A percentile compares a stretch with the other conserved stretches of the same genome.
These are phyloP conservation scores for Micractinium sp. DNA, from an alignment of 139 green algal genomes.

Conservation along the genomic window DNA sequence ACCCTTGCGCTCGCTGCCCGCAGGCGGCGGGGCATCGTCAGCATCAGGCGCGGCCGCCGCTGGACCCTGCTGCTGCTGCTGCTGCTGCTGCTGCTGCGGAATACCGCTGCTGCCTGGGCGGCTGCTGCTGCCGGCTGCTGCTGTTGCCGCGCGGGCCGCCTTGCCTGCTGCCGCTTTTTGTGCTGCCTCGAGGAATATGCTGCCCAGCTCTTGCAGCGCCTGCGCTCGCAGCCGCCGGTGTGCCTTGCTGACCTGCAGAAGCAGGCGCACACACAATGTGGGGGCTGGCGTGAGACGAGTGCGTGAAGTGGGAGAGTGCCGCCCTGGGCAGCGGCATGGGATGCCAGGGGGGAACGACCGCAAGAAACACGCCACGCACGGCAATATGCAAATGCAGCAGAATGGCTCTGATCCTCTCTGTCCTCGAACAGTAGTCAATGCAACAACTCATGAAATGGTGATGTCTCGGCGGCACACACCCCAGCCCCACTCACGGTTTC, in stretches of 20 bases:
- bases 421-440: too few species aligned
- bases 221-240: constrained; percentile 51
- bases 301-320: background rate
- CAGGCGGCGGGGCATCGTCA: background rate
- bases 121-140: background rate
- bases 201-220: constrained; percentile 61
- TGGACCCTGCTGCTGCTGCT: too few species aligned
- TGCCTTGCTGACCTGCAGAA: constrained; percentile 34
- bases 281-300: background rate
- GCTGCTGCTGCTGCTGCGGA: background rate
- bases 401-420: too few species aligned
- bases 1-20: background rate
- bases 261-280: background rate
- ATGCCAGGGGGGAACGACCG: too few species aligned
- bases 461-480: background rate
- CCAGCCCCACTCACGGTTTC: background rate
- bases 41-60: background rate
- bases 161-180: background rate
- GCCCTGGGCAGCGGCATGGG: too few species aligned
- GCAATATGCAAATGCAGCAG: too few species aligned
- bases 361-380: too few species aligned
- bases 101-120: background rate
- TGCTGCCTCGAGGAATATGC: constrained; percentile 60
- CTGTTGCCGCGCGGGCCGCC: background rate
- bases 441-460: too few species aligned